Conservation (phyloP, 176 grass and related monocot species). For the Pontederia crassipes region DNA sequence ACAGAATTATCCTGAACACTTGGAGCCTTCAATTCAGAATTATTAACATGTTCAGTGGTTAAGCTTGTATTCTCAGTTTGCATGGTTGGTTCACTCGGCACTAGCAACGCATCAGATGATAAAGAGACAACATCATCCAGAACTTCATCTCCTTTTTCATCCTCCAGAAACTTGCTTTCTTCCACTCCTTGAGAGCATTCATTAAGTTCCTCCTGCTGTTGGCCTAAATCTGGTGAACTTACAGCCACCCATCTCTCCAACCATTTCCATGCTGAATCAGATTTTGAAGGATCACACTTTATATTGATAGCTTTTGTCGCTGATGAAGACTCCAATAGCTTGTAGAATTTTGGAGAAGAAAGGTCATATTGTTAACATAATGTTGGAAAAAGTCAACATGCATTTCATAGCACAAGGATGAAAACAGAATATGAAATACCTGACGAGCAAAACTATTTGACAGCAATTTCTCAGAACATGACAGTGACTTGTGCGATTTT, state of each 20-base stretch:
- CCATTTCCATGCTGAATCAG: conserved; percentile 82
- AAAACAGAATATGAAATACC: conserved; percentile 32
- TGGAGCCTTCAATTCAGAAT: conserved; percentile 16
- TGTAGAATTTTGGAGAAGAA: conserved; percentile 29
- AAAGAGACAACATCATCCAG: conserved; percentile 14
- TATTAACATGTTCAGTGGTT: conserved; percentile 3
- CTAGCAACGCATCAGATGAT: conserved; percentile 27
- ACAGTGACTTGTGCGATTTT: conserved; percentile 27
- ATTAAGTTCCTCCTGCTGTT: background rate
- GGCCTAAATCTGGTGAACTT: conserved; percentile 15
- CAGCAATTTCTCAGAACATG: conserved; percentile 61
- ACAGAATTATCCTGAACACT: conserved; percentile 20
- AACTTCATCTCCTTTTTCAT: conserved; percentile 20
- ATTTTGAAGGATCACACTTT: conserved; percentile 76
- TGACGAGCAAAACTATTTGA: conserved; percentile 69
- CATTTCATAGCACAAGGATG: conserved; percentile 12
- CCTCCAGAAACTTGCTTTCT: conserved; percentile 31
- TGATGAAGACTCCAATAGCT: conserved; percentile 55
- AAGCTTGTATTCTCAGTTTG: background rate
- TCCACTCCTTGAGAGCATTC: background rate
- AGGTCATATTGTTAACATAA: conserved; percentile 10
- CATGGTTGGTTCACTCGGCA: background rate
- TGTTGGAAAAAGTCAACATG: background rate
- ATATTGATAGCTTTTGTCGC: conserved; percentile 56
- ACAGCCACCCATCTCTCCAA: conserved; percentile 81